Conservation (phyloP, 2,329 filamentous ascomycete genomes). For the Mollisia scopiformis region DNA sequence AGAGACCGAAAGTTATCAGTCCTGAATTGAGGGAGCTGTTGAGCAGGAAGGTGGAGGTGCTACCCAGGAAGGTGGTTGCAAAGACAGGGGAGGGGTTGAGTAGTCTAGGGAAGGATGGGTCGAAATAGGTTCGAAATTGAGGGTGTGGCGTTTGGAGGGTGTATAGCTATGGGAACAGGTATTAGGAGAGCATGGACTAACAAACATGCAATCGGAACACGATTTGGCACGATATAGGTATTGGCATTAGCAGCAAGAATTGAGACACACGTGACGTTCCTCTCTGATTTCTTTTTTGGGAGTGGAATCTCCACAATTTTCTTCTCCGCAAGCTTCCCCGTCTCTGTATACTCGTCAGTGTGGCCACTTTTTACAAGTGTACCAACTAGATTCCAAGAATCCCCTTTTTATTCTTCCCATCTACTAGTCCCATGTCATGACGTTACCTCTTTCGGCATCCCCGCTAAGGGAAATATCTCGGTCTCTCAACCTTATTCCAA, state of each 20-base stretch:
- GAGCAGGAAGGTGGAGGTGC: conserved; percentile 55
- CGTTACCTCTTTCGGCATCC: not conserved
- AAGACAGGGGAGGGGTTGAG: conserved; percentile 36
- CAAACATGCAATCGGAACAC: not conserved
- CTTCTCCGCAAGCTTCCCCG: too few species aligned
- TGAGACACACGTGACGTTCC: too few species aligned
- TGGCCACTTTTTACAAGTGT: too few species aligned
- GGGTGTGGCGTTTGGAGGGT: not conserved
- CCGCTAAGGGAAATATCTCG: not conserved
- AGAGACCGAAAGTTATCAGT: conserved; percentile 56
- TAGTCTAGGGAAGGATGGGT: conserved; percentile 14
- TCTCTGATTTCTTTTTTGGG: not conserved
- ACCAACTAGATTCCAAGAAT: not conserved
- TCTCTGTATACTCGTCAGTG: too few species aligned
- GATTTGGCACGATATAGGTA: too few species aligned
- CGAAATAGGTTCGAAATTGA: not conserved
- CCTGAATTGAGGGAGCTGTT: conserved; percentile 63
- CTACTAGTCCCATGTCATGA: not conserved
- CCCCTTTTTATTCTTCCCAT: not conserved
- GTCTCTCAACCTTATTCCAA: not conserved
- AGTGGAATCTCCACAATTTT: too few species aligned
- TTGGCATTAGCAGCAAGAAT: not conserved
- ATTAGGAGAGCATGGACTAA: not conserved
- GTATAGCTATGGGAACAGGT: not conserved
- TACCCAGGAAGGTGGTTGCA: conserved; percentile 36